Base-by-base conservation (phyloP, 2,329 filamentous ascomycete species). In the Fusarium tuaranense region DNA sequence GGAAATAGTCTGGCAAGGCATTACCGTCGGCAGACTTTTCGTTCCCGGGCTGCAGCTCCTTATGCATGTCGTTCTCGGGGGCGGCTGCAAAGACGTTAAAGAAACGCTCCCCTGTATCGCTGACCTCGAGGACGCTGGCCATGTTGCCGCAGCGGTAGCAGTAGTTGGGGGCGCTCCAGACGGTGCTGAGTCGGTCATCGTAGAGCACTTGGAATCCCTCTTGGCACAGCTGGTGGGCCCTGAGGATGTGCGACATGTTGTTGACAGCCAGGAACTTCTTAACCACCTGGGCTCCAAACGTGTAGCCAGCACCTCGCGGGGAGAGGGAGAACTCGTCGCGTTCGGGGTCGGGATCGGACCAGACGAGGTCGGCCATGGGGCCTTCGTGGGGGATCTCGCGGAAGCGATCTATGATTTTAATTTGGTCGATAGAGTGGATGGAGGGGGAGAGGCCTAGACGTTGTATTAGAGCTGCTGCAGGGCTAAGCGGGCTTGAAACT, bases 321-420 rank as follows among this genome's bases (percentile, higher is more conserved):
- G 94, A 97, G 18, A 99, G 89, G 8, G 94, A 97, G 84, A 99
- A 99, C 83, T 99, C 97, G 84, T 99, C 97, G 67, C 95, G 91
- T 78, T 99, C 97, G n/a, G 94, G 93, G 82, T 99, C 97, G 0
- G 97, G 97, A 82, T 99, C 97, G 22, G 95, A 98, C 97, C 97
- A 99, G 36, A 99, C 97, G 7, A 99, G 87, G 83, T 99, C 97
- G n/a, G 97, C 97, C 97, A 99, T 99, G 38, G 97, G 97, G 0
- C 97, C 97, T 84, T 99, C 97, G 85, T 99, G 97, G 7, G 97
- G 97, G 70, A 99, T 99, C 82, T 99, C 97, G 77, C 97, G 92
- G 87, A 98, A 99, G 55, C 97, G 94, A 85, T 99, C 97, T 82
- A 99, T 98, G 83, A 99, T 97, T 84, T 99, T 98, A 85, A 99